Evolutionary conservation across 768 basidiomycete genomes (phyloP), one percentile per base, ranked within the genome.

Genomic region (Boletus tomentosulus): DNA sequence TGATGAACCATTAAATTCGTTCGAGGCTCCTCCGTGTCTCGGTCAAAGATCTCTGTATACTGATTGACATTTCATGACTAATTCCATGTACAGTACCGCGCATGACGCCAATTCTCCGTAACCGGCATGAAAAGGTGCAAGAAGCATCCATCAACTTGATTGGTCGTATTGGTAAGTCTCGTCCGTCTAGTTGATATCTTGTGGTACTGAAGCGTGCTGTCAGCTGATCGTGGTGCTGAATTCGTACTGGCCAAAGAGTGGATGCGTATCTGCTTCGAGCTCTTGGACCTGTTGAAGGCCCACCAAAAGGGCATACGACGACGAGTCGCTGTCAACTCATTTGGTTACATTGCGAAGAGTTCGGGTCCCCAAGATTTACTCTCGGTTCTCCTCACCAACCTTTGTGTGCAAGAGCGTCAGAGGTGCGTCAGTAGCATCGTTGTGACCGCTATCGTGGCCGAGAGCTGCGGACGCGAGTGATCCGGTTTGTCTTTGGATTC

Each of bases 231-330:
- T 72, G 97, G 97, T 51, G 96, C 97, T 19, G 97, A 98, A 72
- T 98, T 92, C 57, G 96, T 99, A 0, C 95, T 97, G 15, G 96
- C 97, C 10, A 85, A 96, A 64, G 97, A 99, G 73, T 98, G 97
- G 96, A 99, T 99, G 97, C 88, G 97, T 66, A 98, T 99, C 66
- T 98, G 97, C 69, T 98, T 99, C 72, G 97, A 99, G 67, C 75
- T 99, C 33, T 82, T 99, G 47, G 97, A 98, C 66, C 79, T 98
- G 27, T 81, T 98, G 64, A 98, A 98, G 70, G 97, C 97, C 9
- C 97, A 99, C 77, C 98, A 99, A 77, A 98, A 98, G 73, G 96
- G 90, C 41, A 99, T 98, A 66, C 89, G 97, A 50, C 92, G 96
- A 66, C 19, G 19, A 19, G 19, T 1, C 19, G 1, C 97, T 22